Base-by-base conservation (phyloP, 805 yeast species). In the Monosporozyma yasuniensis region DNA sequence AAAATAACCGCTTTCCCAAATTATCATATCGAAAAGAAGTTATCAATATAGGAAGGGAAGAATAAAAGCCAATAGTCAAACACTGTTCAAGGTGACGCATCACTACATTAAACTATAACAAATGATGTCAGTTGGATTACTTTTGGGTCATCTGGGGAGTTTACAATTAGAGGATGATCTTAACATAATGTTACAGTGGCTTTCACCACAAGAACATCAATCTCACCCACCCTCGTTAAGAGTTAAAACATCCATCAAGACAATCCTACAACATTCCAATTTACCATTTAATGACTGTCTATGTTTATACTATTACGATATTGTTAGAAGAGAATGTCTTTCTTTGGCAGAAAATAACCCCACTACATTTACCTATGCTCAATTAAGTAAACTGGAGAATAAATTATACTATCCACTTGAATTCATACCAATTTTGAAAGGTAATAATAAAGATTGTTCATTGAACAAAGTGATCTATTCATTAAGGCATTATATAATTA, bases 151-250 rank as follows among this genome's bases (percentile, higher is more conserved):
- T 25, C 25, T 46, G 9, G 42, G 32, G 9, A 25, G 18, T 21
- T 27, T 34, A 18, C 50, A 47, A 10, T 22, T 41, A 21, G 44
- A 47, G 8, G 66, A 63, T 47, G 66, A 61, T 22, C 39, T 63
- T 12, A 60, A 60, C 18, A 48, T 55, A 2, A 35, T 63, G 27
- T 48, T 61, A 12, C 49, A 51, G 11, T 63, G 67, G 67, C 25
- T 63, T 21, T 55, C 56, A 34, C 64, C 64, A 18, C 51, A 54
- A 27, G 64, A 59, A 44, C 65, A 62, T 48, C 60, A 55, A 30
- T 48, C 52, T 38, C 56, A 56, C 16, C 66, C 66, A 25, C 67
- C 67, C 2, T 55, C 64, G 3, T 44, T 63, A 43, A 46, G 61
- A 42, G 25, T 59, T 21, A 57, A 54, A 41, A 53, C 55, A 23